Percentiles rank a stretch among this genome's conserved stretches.
phyloP scores from a whole-genome alignment of 2,329 filamentous ascomycete species.

The Teratosphaeria nubilosa region DNA sequence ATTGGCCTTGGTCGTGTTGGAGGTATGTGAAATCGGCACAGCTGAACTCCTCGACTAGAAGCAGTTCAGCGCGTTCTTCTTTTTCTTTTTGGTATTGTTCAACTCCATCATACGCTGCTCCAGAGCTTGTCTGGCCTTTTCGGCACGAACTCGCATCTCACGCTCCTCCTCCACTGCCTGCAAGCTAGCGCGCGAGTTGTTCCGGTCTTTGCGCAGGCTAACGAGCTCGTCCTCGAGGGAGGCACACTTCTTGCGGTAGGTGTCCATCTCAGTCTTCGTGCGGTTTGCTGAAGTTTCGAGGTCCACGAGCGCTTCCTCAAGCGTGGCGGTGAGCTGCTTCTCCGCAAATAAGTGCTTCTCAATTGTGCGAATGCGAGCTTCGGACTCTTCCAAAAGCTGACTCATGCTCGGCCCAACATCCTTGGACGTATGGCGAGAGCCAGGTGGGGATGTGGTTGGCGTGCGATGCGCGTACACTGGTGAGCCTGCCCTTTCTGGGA shows the following conservation, averaged over 20 bases:
- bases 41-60: slow-evolving; percentile 50
- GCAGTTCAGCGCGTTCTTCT: slow-evolving; percentile 97
- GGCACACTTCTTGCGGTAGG: slow-evolving; percentile 76
- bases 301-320: slow-evolving; percentile 92
- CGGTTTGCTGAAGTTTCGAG: slow-evolving; percentile 86
- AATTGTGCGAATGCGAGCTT: slow-evolving; percentile 86
- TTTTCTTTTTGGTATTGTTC: slow-evolving; percentile 79
- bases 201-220: slow-evolving; percentile 50
- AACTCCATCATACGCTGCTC: slow-evolving; percentile 71
- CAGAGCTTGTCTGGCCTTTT: slow-evolving; percentile 76
- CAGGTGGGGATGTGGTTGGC: slow-evolving; percentile 42
- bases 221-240: slow-evolving; percentile 64
- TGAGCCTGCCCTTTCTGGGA: slow-evolving; percentile 48
- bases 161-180: slow-evolving; percentile 95
- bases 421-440: slow-evolving; percentile 59
- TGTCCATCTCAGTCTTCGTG: slow-evolving; percentile 80
- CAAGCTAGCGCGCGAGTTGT: slow-evolving; percentile 52
- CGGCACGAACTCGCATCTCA: slow-evolving; percentile 80
- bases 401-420: slow-evolving; percentile 49
- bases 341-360: slow-evolving; percentile 95
- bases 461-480: slow-evolving; percentile 37
- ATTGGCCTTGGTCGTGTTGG: background rate
- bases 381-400: slow-evolving; percentile 87
- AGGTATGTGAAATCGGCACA: background rate
- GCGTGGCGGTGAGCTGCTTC: slow-evolving; percentile 87